Percentiles rank a stretch among this genome's conserved stretches.
These are phyloP conservation scores for Cytospora mali DNA, from an alignment of 2,329 filamentous ascomycete species.

Conservation along the genomic window DNA sequence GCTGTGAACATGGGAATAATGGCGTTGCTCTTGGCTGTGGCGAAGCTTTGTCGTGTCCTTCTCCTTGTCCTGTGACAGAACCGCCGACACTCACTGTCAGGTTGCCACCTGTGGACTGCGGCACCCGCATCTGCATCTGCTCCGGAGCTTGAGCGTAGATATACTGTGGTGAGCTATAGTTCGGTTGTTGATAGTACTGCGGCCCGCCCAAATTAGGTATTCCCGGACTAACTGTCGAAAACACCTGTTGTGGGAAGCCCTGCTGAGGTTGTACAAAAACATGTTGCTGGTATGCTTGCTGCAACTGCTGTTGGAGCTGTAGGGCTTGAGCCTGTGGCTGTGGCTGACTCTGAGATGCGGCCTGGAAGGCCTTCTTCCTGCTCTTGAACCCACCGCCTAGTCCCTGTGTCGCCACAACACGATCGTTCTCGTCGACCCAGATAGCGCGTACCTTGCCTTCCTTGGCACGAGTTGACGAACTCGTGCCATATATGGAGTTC, in stretches of 20 bases:
- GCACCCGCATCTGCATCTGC: not conserved
- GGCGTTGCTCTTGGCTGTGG: not conserved
- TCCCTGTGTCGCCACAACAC: not conserved
- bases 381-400: not conserved
- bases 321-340: not conserved
- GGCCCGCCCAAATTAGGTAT: not conserved
- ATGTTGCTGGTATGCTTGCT: not conserved
- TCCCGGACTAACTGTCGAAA: not conserved
- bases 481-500: conserved; percentile 7
- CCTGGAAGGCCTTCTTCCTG: not conserved
- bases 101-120: not conserved
- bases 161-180: not conserved
- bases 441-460: not conserved
- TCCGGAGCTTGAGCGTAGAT: not conserved
- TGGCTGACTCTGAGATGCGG: not conserved
- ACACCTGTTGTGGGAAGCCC: not conserved
- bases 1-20: not conserved
- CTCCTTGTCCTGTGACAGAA: not conserved
- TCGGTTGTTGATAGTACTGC: not conserved
- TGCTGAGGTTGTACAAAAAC: not conserved
- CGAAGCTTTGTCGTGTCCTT: not conserved
- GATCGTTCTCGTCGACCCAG: not conserved
- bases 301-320: not conserved
- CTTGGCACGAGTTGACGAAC: not conserved
- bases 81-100: not conserved